Conservation (phyloP, 441 rosid species). For the Lepidium campestre region DNA sequence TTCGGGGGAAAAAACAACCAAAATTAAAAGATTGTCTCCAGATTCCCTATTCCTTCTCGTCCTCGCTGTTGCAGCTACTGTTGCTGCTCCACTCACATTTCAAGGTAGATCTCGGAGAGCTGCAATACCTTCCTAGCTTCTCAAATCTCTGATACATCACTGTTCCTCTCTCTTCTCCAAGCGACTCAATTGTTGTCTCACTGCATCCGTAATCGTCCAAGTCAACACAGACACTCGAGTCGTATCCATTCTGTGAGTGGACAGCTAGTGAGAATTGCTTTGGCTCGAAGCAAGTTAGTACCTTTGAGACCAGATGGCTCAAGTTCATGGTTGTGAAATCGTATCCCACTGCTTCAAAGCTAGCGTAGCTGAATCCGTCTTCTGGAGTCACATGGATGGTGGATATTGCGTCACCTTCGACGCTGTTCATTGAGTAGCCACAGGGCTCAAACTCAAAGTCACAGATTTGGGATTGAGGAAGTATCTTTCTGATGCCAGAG, state of each 20-base stretch:
- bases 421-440: constrained; percentile 66
- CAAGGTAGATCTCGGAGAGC: constrained; percentile 50
- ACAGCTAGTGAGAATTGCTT: constrained; percentile 55
- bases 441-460: constrained; percentile 70
- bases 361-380: constrained; percentile 73
- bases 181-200: constrained; percentile 32
- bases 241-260: constrained; percentile 24
- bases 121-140: constrained; percentile 30
- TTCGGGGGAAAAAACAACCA: neutral
- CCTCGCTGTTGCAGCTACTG: constrained; percentile 39
- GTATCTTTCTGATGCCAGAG: constrained; percentile 56
- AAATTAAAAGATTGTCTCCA: neutral
- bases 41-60: constrained; percentile 38
- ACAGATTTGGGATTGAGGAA: constrained; percentile 52
- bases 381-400: constrained; percentile 71
- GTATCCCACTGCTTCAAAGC: constrained; percentile 63
- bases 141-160: constrained; percentile 41
- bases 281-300: constrained; percentile 51
- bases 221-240: constrained; percentile 24
- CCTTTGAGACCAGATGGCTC: constrained; percentile 41
- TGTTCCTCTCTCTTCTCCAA: constrained; percentile 39
- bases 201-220: constrained; percentile 37
- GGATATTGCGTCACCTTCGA: constrained; percentile 48
- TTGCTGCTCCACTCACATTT: constrained; percentile 45
- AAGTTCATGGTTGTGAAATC: constrained; percentile 35